Base-by-base conservation (phyloP, 345 rosid species). In the Pistacia vera region DNA sequence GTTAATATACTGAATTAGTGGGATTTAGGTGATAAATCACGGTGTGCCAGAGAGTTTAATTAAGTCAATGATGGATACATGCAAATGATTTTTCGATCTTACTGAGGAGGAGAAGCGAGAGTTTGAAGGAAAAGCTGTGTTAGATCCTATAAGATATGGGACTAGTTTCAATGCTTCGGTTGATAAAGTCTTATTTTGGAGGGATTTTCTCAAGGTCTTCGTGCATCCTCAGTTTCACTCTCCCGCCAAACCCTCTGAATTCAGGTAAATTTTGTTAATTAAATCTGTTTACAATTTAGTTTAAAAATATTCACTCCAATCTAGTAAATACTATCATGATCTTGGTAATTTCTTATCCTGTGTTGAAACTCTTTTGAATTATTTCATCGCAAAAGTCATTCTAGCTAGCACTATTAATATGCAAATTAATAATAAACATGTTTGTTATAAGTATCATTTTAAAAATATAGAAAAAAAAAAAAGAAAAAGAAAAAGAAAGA, bases 71-170 rank as follows among this genome's bases (percentile, higher is more conserved):
- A 67, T 81, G 0, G 85, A 84, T 4, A 75, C 48, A 1, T 62
- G 83, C 36, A 49, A 3, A 62, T 83, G 52, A 12, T 88, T 84
- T 63, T 90, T 90, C 70, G 76, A 90, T 69, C 74, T 88, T 51
- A 2, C 66, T 2, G 90, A 88, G 68, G 90, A 85, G 61, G 90
- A 88, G 81, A 90, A 86, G 82, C 73, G 57, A 17, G 83, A 82
- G 63, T 84, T 55, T 36, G 65, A 56, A 71, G 88, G 80, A 22
- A 88, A 90, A 72, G 71, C 83, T 74, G 88, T 86, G 3, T 59
- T 84, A 83, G 94, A 88, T 25, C 85, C 92, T 0, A 83, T 88
- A 36, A 80, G 89, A 74, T 84, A 66, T 60, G 94, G 92, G 2
- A 88, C 90, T 12, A 90, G 92, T 75, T 88, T 88, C 76, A 88